These are phyloP conservation scores for Ogataea haglerorum DNA, from an alignment of 805 yeast species.

Conservation along the genomic window DNA sequence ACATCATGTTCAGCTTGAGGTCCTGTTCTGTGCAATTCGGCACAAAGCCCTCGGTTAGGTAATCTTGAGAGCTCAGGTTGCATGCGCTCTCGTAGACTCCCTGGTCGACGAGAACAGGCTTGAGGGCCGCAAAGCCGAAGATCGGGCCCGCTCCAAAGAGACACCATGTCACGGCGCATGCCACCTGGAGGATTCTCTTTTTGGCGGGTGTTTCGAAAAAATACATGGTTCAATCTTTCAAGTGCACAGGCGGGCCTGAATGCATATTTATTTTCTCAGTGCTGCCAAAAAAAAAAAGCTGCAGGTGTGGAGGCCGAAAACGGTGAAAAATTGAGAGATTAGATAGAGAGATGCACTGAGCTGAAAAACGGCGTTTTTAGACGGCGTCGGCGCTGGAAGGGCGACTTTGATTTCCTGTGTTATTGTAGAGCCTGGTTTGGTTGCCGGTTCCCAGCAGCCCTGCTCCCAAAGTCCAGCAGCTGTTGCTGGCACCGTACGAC, in stretches of 20 bases:
- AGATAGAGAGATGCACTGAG: no score
- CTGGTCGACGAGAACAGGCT: constrained; percentile 49
- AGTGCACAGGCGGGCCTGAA: background rate
- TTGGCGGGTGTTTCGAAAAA: constrained; percentile 30
- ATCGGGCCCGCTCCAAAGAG: constrained; percentile 55
- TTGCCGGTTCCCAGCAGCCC: no score
- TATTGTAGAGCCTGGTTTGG: no score
- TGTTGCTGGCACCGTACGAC: no score
- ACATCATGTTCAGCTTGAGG: constrained; percentile 54
- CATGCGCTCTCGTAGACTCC: constrained; percentile 45
- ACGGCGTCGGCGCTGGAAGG: no score
- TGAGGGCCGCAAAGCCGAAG: constrained; percentile 58
- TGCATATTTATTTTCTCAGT: background rate
- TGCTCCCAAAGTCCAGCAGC: no score
- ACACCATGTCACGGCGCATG: constrained; percentile 53
- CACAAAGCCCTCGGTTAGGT: constrained; percentile 25
- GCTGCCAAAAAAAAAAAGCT: background rate
- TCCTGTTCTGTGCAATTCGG: constrained; percentile 52
- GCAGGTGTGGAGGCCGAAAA: background rate
- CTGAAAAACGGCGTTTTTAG: no score
- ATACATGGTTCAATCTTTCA: constrained; percentile 23
- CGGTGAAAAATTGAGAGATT: background rate
- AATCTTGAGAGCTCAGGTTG: constrained; percentile 19
- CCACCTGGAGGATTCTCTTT: constrained; percentile 39
- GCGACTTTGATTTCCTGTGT: no score